Percentiles rank a stretch among this genome's conserved stretches.
These are phyloP conservation scores for Phlyctochytrium arcticum DNA, from an alignment of 192 early-diverging fungal species.

Conservation along the genomic window DNA sequence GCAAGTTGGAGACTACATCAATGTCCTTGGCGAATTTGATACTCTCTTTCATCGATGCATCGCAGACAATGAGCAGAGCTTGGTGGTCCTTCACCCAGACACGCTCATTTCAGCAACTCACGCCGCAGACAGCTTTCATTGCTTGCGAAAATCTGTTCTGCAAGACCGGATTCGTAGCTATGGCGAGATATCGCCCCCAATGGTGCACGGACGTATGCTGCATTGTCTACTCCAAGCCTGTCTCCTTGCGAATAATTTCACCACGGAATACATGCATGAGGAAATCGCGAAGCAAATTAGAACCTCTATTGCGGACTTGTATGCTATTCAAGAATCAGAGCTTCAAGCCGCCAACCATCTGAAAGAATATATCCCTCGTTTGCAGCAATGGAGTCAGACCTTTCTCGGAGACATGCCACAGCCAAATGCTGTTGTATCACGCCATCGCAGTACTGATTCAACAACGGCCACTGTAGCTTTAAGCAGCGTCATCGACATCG, in stretches of 20 bases:
- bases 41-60: conserved; percentile 31
- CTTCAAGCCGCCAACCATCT: conserved; percentile 44
- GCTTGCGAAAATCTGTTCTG: conserved; percentile 74
- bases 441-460: conserved; percentile 9
- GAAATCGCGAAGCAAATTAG: conserved; percentile 51
- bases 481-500: conserved; percentile 74
- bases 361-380: conserved; percentile 41
- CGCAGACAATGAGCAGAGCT: conserved; percentile 54
- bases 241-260: conserved; percentile 58
- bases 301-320: conserved; percentile 63
- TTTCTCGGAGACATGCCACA: conserved; percentile 12
- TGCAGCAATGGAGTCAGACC: conserved; percentile 27
- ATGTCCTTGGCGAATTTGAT: conserved; percentile 43
- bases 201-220: conserved; percentile 77
- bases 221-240: conserved; percentile 77
- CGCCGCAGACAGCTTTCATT: conserved; percentile 69
- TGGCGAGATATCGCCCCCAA: conserved; percentile 45
- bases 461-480: conserved; percentile 42
- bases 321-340: conserved; percentile 63
- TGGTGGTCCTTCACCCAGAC: conserved; percentile 80
- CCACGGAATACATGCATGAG: conserved; percentile 37
- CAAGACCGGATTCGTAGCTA: conserved; percentile 54
- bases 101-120: conserved; percentile 70
- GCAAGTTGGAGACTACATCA: conserved; percentile 53
- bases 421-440: conserved; percentile 4